phyloP scores from a whole-genome alignment of 768 basidiomycete genomes.

The Tylopilus balloui region DNA sequence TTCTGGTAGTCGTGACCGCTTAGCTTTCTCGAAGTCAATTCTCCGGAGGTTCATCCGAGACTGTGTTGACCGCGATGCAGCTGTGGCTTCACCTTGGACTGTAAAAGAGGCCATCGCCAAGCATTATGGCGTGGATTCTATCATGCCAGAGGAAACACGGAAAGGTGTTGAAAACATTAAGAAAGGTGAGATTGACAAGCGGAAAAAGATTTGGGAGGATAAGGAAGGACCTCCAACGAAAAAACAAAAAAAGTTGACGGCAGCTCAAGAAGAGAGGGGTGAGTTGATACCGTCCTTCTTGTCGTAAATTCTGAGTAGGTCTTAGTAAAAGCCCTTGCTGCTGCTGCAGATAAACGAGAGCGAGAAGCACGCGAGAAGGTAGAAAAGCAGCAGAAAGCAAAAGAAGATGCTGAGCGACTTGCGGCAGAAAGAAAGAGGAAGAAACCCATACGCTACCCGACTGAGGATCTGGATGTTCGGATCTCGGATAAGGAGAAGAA shows the following conservation, averaged over 20 bases:
- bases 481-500: conserved; percentile 80
- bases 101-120: conserved; percentile 84
- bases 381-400: conserved; percentile 57
- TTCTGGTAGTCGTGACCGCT: conserved; percentile 76
- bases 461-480: conserved; percentile 84
- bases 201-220: conserved; percentile 88
- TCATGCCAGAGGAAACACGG: conserved; percentile 83
- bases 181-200: conserved; percentile 87
- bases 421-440: conserved; percentile 83
- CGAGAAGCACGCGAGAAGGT: conserved; percentile 67
- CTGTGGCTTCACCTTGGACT: conserved; percentile 93
- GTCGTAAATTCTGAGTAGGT: conserved; percentile 9
- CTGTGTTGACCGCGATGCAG: conserved; percentile 88
- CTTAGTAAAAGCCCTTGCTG: conserved; percentile 29
- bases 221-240: conserved; percentile 80
- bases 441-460: conserved; percentile 87
- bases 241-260: conserved; percentile 75
- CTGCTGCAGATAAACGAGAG: conserved; percentile 58
- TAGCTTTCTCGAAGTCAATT: conserved; percentile 95
- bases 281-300: conserved; percentile 6
- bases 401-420: conserved; percentile 67
- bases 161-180: conserved; percentile 75
- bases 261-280: conserved; percentile 76
- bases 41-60: conserved; percentile 94
- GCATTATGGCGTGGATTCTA: conserved; percentile 76